A percentile compares a stretch with the other conserved stretches of the same genome.
phyloP scores from a whole-genome alignment of 306 rosid species.

The Spatholobus suberectus region DNA sequence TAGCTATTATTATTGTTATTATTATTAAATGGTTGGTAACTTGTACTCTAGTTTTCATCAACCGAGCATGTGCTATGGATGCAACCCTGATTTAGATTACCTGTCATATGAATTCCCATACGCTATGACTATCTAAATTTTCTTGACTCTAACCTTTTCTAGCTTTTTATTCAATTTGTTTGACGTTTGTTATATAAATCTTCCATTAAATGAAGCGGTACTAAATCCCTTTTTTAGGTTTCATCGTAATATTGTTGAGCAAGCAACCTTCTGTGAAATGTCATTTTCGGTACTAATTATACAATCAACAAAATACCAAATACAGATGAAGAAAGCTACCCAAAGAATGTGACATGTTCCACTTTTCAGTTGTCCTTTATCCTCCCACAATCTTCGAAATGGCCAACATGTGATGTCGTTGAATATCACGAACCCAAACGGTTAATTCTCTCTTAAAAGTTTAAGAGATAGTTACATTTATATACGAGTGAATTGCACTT shows the following conservation, averaged over 20 bases:
- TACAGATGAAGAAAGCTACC: slow-evolving; percentile 4
- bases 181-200: neutral
- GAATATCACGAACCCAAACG: neutral
- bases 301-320: neutral
- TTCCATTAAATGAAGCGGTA: neutral
- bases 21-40: neutral
- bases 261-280: slow-evolving; percentile 4
- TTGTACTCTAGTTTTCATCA: neutral
- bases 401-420: neutral
- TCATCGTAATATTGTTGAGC: neutral
- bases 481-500: too few relatives aligned
- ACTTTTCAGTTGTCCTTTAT: neutral
- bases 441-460: neutral
- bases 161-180: neutral
- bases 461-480: neutral
- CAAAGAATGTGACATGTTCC: slow-evolving; percentile 1
- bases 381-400: neutral
- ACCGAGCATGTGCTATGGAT: neutral
- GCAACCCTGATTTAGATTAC: neutral
- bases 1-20: neutral
- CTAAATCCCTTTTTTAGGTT: slow-evolving; percentile 24
- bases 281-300: slow-evolving; percentile 23
- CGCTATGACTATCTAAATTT: neutral
- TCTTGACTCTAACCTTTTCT: neutral
- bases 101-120: slow-evolving; percentile 12